Evolutionary conservation across 2,329 filamentous ascomycete genomes (phyloP), one percentile per base, ranked within the genome.

Genomic region (Biscogniauxia sp.): DNA sequence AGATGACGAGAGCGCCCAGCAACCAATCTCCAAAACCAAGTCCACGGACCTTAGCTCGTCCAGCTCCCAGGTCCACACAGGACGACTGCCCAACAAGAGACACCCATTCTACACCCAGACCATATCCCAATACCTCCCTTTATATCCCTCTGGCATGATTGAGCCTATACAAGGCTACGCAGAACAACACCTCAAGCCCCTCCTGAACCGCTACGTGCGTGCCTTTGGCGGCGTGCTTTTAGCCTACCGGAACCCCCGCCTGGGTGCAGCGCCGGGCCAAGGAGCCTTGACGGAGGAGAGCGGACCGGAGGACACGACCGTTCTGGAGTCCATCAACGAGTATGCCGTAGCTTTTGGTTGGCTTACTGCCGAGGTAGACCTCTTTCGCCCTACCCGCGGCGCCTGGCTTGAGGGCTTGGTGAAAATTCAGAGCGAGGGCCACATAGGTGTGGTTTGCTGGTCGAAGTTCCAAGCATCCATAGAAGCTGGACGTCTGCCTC

Each of bases 401-500:
- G 86, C 88, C 8, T 87, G 84, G 76, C 84, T 98, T 72, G 88
- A 93, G 66, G 95, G 92, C 11, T 88, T 84, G 67, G 84, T 97
- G 59, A 95, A 94, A 70, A 81, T 97, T 28, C 92, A 96, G 73
- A 94, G 90, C 54, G 91, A 95, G 68, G 92, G 92, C 6, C 92
- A 97, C 72, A 83, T 99, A 6, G 93, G 94, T 20, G 84, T 97
- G 2, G 87, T 96, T 11, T 95, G 92, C 74, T 93, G 92, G 77
- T 94, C 94, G 74, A 86, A 92, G 66, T 98, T 98, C 82, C 96
- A 95, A 68, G 91, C 94, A 1, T 92, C 89, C 51, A 91, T 99
- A 61, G 90, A 94, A 69, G 83, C 88, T 20, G 85, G 85, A 62
- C 83, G 91, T 41, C 80, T 99, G 17, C 95, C 95, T 0, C 75